A percentile compares a stretch with the other conserved stretches of the same genome.
phyloP scores from a whole-genome alignment of 108 stramenopile species.

The Cylindrotheca fusiformis region DNA sequence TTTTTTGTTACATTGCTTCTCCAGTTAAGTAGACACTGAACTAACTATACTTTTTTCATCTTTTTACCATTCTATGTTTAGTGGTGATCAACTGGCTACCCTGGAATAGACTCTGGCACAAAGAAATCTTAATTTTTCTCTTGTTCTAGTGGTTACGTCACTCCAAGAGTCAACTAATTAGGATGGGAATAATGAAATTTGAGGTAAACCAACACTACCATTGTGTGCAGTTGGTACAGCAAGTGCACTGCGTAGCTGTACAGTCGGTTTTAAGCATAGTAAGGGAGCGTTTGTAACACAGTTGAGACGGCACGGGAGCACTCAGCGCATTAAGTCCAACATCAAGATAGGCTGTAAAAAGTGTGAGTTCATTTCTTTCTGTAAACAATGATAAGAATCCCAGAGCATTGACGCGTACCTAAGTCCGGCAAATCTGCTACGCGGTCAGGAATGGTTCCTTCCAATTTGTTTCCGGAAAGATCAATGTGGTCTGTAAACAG shows the following conservation, averaged over 20 bases:
- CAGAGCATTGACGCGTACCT: too few relatives aligned
- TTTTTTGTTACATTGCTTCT: neutral
- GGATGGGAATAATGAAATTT: too few relatives aligned
- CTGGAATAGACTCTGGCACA: too few relatives aligned
- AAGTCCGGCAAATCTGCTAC: neutral
- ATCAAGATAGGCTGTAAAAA: neutral
- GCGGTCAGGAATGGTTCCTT: neutral
- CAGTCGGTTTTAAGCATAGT: neutral
- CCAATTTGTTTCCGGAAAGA: neutral
- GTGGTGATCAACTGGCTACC: too few relatives aligned
- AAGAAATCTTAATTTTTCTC: neutral
- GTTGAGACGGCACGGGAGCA: neutral
- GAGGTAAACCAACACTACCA: too few relatives aligned
- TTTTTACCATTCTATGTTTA: neutral
- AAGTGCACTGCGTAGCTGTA: neutral
- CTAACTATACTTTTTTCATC: neutral
- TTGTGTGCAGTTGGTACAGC: neutral
- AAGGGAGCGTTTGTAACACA: neutral
- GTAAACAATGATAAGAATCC: too few relatives aligned
- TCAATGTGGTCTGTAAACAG: neutral
- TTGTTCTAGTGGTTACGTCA: neutral
- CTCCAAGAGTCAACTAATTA: too few relatives aligned
- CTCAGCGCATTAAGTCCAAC: neutral
- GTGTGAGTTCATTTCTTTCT: too few relatives aligned
- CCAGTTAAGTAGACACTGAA: neutral